phyloP scores from a whole-genome alignment of 2,329 filamentous ascomycete species.

The Helminthosporium solani region DNA sequence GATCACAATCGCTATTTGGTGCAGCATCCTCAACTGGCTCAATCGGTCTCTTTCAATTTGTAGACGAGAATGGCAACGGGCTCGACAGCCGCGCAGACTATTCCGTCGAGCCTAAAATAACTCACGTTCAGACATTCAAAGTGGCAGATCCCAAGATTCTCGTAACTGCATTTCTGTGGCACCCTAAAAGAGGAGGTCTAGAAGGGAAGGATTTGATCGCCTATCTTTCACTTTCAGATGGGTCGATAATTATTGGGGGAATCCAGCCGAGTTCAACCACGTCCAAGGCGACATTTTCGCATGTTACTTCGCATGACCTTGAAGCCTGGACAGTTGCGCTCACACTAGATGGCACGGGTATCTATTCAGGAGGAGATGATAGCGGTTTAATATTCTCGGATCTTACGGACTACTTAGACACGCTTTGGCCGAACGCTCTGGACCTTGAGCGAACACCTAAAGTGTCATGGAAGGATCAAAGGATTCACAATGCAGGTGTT shows the following conservation, averaged over 20 bases:
- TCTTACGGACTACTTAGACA: slow-evolving; percentile 11
- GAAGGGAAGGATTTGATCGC: slow-evolving; percentile 50
- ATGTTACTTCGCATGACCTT: slow-evolving; percentile 50
- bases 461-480: slow-evolving; percentile 51
- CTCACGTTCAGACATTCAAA: slow-evolving; percentile 9
- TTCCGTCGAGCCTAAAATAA: slow-evolving; percentile 15
- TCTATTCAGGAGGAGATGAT: slow-evolving; percentile 77
- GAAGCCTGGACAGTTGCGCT: slow-evolving; percentile 77
- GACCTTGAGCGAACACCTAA: slow-evolving; percentile 11
- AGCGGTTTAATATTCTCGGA: slow-evolving; percentile 55
- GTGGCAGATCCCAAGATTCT: slow-evolving; percentile 45
- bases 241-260: slow-evolving; percentile 52
- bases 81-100: slow-evolving; percentile 1
- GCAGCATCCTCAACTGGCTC: slow-evolving; percentile 76
- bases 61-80: not conserved
- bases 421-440: slow-evolving; percentile 4
- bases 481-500: slow-evolving; percentile 76
- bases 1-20: slow-evolving; percentile 57
- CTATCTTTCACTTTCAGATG: slow-evolving; percentile 58
- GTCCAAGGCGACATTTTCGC: not conserved
- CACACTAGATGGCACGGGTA: slow-evolving; percentile 42
- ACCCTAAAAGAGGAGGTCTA: slow-evolving; percentile 55
- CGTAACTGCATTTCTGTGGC: slow-evolving; percentile 73
- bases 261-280: slow-evolving; percentile 18
- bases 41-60: slow-evolving; percentile 63